Conservation (phyloP, 768 basidiomycete genomes). For the Tulasnella sp. region DNA sequence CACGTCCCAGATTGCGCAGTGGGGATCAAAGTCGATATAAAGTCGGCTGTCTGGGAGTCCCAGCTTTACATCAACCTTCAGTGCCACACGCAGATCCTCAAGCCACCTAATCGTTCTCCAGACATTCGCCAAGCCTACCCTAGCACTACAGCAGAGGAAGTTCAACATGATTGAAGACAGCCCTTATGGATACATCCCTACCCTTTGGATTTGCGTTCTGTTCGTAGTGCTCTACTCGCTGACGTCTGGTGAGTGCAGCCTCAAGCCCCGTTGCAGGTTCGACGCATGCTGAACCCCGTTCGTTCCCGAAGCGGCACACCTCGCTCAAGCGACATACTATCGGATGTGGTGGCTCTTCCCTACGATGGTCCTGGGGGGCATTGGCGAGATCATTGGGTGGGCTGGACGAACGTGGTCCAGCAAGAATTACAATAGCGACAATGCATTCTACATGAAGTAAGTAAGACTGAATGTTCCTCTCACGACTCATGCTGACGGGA, state of each 20-base stretch:
- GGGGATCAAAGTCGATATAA: not conserved
- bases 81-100: not conserved
- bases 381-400: slow-evolving; percentile 52
- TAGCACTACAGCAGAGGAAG: not conserved
- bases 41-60: not conserved
- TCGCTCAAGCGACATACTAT: slow-evolving; percentile 38
- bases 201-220: slow-evolving; percentile 33
- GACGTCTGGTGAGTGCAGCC: not conserved
- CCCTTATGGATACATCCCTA: slow-evolving; percentile 40
- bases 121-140: not conserved
- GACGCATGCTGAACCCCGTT: not conserved
- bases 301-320: slow-evolving; percentile 43
- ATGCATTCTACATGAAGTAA: slow-evolving; percentile 41
- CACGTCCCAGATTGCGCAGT: not conserved
- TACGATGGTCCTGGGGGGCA: slow-evolving; percentile 42
- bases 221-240: slow-evolving; percentile 36
- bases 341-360: slow-evolving; percentile 48
- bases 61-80: not conserved
- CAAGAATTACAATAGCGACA: not conserved
- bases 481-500: not conserved
- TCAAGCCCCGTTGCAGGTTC: not conserved
- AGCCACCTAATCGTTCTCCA: not conserved
- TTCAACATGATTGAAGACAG: slow-evolving; percentile 15
- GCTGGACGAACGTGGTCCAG: slow-evolving; percentile 37
- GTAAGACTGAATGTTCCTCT: slow-evolving; percentile 17